Percentiles rank a stretch among this genome's conserved stretches.
Evolutionary conservation across 257 asterid species (phyloP).

Genomic region (Misopates orontium): DNA sequence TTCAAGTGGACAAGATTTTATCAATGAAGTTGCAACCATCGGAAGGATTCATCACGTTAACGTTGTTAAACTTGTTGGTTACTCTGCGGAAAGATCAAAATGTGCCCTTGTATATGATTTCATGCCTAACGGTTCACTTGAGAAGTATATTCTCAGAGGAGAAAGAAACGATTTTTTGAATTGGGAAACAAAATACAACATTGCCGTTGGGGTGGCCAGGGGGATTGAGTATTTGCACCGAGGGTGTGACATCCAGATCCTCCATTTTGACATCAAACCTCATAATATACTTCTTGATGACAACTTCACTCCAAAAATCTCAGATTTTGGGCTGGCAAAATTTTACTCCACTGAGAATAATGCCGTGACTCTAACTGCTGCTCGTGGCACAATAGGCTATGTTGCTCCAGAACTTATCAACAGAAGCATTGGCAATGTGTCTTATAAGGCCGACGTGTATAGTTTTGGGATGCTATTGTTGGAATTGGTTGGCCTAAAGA

Average conservation of each 20-base stretch:
- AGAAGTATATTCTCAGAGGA: conserved; percentile 20
- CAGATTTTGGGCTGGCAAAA: conserved; percentile 32
- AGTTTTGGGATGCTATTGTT: conserved; percentile 35
- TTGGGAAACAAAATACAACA: conserved; percentile 24
- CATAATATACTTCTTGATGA: conserved; percentile 34
- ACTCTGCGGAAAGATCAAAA: conserved; percentile 27
- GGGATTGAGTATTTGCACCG: conserved; percentile 27
- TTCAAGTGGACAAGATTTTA: conserved; percentile 24
- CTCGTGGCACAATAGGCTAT: conserved; percentile 30
- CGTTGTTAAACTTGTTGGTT: conserved; percentile 34
- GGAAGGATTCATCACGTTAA: conserved; percentile 41
- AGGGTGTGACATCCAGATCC: conserved; percentile 25
- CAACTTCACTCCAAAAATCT: conserved; percentile 25
- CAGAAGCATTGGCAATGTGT: conserved; percentile 24
- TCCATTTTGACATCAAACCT: conserved; percentile 36
- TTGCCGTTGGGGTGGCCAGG: conserved; percentile 31
- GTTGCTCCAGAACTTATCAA: conserved; percentile 32
- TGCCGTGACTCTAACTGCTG: conserved; percentile 21
- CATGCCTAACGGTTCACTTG: conserved; percentile 29
- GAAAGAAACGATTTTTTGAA: background rate
- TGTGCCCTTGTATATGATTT: conserved; percentile 29
- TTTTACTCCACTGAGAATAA: background rate
- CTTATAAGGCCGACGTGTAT: conserved; percentile 28
- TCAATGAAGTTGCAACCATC: conserved; percentile 30
- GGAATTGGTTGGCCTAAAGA: conserved; percentile 25